These are phyloP conservation scores for Chlamydomonas reinhardtii DNA, from an alignment of 163 green algal species.

Conservation along the genomic window DNA sequence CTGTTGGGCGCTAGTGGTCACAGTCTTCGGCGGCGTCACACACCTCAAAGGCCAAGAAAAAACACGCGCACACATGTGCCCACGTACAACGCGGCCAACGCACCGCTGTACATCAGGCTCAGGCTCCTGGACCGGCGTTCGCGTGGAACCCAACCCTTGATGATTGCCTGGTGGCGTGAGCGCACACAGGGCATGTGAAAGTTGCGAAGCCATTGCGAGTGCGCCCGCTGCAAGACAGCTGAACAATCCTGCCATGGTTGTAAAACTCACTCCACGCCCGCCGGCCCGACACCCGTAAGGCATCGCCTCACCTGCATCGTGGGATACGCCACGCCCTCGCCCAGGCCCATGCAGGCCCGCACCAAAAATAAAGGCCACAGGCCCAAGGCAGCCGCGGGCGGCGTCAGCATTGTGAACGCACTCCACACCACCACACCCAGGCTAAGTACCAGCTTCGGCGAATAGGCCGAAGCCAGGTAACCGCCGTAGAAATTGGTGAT, in stretches of 20 bases:
- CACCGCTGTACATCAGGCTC: constrained; percentile 52
- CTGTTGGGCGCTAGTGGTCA: no score
- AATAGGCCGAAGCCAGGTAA: constrained; percentile 15
- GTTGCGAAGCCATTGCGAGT: no score
- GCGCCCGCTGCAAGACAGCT: no score
- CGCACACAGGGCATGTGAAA: no score
- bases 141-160: constrained; percentile 52
- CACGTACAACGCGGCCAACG: not conserved
- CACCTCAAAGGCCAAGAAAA: no score
- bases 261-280: no score
- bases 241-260: no score
- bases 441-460: constrained; percentile 48
- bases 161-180: constrained; percentile 26
- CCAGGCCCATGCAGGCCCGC: constrained; percentile 55
- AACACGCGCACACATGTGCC: no score
- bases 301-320: constrained; percentile 56
- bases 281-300: not conserved
- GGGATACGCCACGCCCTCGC: constrained; percentile 57
- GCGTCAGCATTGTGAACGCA: constrained; percentile 60
- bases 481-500: constrained; percentile 55
- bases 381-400: constrained; percentile 24
- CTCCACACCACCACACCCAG: constrained; percentile 56
- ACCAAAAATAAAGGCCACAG: constrained; percentile 51
- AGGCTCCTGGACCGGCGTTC: constrained; percentile 36
- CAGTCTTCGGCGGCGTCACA: no score